Conservation (phyloP, 1,139 yeast species). For the Zygoascus hellenicus region DNA sequence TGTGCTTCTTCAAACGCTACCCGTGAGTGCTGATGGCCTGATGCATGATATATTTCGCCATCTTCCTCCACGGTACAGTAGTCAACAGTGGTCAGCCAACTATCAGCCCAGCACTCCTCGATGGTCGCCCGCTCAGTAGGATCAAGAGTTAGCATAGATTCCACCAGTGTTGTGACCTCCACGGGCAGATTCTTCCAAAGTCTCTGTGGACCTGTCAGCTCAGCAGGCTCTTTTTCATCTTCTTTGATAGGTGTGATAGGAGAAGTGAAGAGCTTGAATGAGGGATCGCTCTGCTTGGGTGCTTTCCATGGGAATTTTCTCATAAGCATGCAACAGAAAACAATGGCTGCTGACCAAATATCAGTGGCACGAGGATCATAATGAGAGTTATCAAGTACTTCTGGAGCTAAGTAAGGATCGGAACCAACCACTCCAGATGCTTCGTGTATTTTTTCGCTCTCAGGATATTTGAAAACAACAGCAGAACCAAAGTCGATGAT, state of each 20-base stretch:
- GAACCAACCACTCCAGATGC: conserved; percentile 91
- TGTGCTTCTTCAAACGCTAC: conserved; percentile 94
- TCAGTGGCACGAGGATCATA: conserved; percentile 94
- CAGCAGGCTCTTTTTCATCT: conserved; percentile 14
- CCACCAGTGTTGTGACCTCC: conserved; percentile 31
- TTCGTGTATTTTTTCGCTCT: conserved; percentile 69
- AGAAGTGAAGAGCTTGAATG: conserved; percentile 50
- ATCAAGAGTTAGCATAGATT: conserved; percentile 33
- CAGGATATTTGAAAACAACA: conserved; percentile 88
- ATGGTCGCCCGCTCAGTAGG: conserved; percentile 57
- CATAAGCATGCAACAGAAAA: conserved; percentile 90
- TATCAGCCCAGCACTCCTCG: conserved; percentile 74
- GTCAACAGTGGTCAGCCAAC: conserved; percentile 63
- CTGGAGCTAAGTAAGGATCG: conserved; percentile 93
- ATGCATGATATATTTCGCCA: conserved; percentile 33
- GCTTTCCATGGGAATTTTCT: conserved; percentile 96
- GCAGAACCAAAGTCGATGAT: conserved; percentile 93
- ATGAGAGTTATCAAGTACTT: conserved; percentile 71
- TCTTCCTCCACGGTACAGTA: conserved; percentile 39
- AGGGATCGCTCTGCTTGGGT: conserved; percentile 79
- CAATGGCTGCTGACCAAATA: conserved; percentile 91
- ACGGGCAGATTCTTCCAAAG: conserved; percentile 32
- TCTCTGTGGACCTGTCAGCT: conserved; percentile 28
- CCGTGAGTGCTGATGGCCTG: conserved; percentile 73
- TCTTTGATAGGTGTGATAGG: conserved; percentile 3